These are phyloP conservation scores for Brassica hybrid DNA, from an alignment of 441 rosid species.

Conservation along the genomic window DNA sequence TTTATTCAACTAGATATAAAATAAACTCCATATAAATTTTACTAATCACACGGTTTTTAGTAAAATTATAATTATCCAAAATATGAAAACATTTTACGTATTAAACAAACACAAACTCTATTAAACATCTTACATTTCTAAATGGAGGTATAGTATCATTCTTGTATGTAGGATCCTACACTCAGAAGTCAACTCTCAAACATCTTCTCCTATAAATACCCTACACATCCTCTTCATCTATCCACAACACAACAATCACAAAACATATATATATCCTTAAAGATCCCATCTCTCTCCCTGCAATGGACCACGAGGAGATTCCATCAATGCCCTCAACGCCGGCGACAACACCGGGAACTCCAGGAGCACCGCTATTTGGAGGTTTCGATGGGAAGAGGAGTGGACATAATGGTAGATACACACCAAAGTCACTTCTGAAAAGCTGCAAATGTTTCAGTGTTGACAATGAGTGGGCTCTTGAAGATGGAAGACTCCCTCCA, in stretches of 20 bases:
- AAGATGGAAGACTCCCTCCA: slow-evolving; percentile 78
- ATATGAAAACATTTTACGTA: neutral
- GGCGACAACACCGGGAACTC: slow-evolving; percentile 83
- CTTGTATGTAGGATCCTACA: slow-evolving; percentile 22
- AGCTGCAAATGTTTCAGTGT: slow-evolving; percentile 73
- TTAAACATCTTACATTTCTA: neutral
- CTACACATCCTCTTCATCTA: slow-evolving; percentile 25
- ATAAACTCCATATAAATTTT: too few species aligned
- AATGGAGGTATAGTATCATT: neutral
- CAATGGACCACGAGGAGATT: slow-evolving; percentile 73
- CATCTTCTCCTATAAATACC: slow-evolving; percentile 38
- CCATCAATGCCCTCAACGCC: slow-evolving; percentile 84
- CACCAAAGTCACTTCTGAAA: slow-evolving; percentile 61
- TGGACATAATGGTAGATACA: slow-evolving; percentile 42
- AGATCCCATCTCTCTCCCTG: neutral
- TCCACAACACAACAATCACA: slow-evolving; percentile 16
- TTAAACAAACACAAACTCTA: neutral
- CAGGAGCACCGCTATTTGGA: slow-evolving; percentile 89
- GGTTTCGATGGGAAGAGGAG: slow-evolving; percentile 55
- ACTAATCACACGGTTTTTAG: neutral
- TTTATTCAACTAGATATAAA: too few species aligned
- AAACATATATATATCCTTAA: neutral
- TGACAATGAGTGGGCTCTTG: slow-evolving; percentile 69
- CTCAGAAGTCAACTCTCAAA: slow-evolving; percentile 42
- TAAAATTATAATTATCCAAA: neutral